Percentiles rank a stretch among this genome's conserved stretches.
Conservation (phyloP, 2,329 filamentous ascomycete genomes). For the Cercospora zeina region DNA sequence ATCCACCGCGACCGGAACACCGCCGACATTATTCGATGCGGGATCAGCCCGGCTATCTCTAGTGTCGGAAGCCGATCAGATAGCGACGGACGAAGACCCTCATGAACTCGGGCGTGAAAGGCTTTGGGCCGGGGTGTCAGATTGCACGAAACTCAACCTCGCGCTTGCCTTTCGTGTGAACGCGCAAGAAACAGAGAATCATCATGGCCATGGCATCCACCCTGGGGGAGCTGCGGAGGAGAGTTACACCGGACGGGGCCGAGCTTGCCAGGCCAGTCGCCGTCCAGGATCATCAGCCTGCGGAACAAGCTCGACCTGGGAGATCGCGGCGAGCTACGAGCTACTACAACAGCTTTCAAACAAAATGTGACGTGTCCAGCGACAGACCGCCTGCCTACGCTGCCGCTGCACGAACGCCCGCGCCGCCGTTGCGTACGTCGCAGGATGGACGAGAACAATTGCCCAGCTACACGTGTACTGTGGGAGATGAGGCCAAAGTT, state of each 20-base stretch:
- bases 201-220: slow-evolving; percentile 8
- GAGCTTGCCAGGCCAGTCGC: not conserved
- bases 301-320: slow-evolving; percentile 14
- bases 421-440: slow-evolving; percentile 18
- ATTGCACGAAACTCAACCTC: not conserved
- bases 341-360: slow-evolving; percentile 42
- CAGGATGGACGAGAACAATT: slow-evolving; percentile 33
- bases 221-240: slow-evolving; percentile 10
- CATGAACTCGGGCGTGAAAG: not conserved
- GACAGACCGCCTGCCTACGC: slow-evolving; percentile 41
- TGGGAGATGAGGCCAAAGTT: slow-evolving; percentile 37
- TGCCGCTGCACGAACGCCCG: slow-evolving; percentile 27
- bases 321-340: slow-evolving; percentile 35
- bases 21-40: slow-evolving; percentile 4
- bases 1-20: not conserved
- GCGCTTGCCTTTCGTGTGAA: not conserved
- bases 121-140: not conserved
- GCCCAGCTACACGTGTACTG: slow-evolving; percentile 41
- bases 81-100: not conserved
- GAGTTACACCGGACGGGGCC: not conserved
- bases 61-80: slow-evolving; percentile 2
- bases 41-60: not conserved
- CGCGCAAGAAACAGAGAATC: not conserved
- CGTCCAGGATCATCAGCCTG: slow-evolving; percentile 11
- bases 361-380: slow-evolving; percentile 33